Evolutionary conservation across 1,284 basidiomycete species (phyloP), one percentile per base, ranked within the genome.

Genomic region (Cryptococcus maquisensis): DNA sequence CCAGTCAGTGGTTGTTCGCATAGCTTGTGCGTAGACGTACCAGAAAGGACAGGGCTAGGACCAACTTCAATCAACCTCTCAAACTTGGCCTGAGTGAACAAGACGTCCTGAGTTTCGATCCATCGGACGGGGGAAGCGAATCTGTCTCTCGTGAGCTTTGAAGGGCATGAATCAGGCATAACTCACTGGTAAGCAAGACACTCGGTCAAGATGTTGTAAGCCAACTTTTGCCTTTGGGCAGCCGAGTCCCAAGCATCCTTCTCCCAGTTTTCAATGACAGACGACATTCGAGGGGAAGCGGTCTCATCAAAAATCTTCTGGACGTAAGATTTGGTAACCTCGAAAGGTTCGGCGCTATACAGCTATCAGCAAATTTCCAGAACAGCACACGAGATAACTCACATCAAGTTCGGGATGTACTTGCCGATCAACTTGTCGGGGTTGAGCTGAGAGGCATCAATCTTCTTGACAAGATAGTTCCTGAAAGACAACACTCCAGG

Each of bases 71-170:
- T 86, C 68, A 98, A 82, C 26, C 95, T 85, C 78, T 98, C 94
- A 67, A 97, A 97, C 58, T 83, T 81, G 81, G 86, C 96, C n/a
- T 85, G 79, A 6, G 80, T 84, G 80, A 98, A 98, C 57, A 98
- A 82, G 45, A 90, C 83, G 69, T 98, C 95, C 73, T 98, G 95
- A 0, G 95, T 98, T 79, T 98, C 90, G 69, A 98, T 98, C 95
- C 95, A 98, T 54, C 93, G 86, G 24, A 98, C 94, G 12, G 93
- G 92, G 3, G 92, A 94, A 0, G 89, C 89, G 62, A 75, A 76
- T 57, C 65, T 66, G 28, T 13, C 15, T 6, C 23, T 16, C 4
- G 38, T 52, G n/a, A 56, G 54, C 24, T 20, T 8, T 8, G 10
- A 13, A 18, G 32, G 15, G 42, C 62, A 50, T 62, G 74, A 18